Evolutionary conservation across 371 early-diverging fungal genomes (phyloP).

Genomic region (Apophysomyces elegans): DNA sequence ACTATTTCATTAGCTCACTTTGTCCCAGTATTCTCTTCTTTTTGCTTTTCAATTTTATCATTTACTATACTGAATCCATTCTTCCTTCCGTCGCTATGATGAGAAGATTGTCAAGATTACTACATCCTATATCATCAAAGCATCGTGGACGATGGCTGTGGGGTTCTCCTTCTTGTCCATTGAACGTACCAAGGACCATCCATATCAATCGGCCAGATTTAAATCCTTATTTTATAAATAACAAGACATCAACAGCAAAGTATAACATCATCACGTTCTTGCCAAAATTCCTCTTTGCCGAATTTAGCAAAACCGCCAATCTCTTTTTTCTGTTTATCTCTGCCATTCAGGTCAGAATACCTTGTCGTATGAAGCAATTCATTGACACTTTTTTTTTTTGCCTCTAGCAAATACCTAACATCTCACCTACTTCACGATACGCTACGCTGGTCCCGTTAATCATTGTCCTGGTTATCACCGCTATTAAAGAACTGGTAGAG

Average conservation of each 20-base stretch:
- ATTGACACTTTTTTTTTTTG: neutral
- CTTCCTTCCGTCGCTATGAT: neutral
- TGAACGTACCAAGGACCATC: conserved; percentile 58
- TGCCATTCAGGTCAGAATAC: conserved; percentile 67
- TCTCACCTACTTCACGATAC: conserved; percentile 83
- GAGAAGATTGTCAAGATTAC: neutral
- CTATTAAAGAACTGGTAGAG: conserved; percentile 96
- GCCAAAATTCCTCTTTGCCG: conserved; percentile 86
- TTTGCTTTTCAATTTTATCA: neutral
- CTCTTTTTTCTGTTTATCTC: conserved; percentile 89
- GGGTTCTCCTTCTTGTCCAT: neutral
- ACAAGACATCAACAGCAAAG: conserved; percentile 81
- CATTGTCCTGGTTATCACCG: conserved; percentile 91
- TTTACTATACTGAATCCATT: neutral
- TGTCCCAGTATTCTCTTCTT: neutral
- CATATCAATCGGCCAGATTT: conserved; percentile 73
- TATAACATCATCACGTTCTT: conserved; percentile 84
- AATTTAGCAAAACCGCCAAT: conserved; percentile 90
- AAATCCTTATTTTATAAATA: conserved; percentile 73
- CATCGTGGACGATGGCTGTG: neutral
- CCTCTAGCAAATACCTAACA: conserved; percentile 77
- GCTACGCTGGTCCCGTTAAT: conserved; percentile 93
- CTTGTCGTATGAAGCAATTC: no score
- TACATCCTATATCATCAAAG: neutral
- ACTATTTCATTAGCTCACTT: neutral